Conservation (phyloP, 441 rosid genomes). For the Jatropha multifida region DNA sequence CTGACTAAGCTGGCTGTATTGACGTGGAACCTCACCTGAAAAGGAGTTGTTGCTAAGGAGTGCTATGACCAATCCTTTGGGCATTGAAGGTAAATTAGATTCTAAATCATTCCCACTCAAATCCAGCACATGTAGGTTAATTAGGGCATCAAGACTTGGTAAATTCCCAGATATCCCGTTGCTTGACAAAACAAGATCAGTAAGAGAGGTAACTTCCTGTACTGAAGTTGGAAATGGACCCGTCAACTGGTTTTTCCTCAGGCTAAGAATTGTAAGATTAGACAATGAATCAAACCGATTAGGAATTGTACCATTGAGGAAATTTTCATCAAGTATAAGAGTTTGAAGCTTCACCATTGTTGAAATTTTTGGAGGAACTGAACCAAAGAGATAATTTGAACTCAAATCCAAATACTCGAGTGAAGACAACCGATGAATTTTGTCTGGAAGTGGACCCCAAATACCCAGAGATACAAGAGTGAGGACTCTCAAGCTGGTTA, state of each 20-base stretch:
- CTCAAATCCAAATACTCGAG: conserved; percentile 72
- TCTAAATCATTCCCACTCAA: conserved; percentile 45
- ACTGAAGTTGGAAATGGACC: conserved; percentile 51
- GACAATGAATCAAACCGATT: conserved; percentile 50
- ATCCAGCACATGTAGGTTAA: conserved; percentile 37
- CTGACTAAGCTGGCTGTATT: conserved; percentile 37
- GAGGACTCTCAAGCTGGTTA: conserved; percentile 57
- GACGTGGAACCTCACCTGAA: conserved; percentile 43
- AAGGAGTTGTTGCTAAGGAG: conserved; percentile 45
- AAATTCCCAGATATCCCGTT: conserved; percentile 51
- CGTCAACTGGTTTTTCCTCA: conserved; percentile 47
- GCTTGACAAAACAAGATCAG: conserved; percentile 35
- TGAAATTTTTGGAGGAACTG: conserved; percentile 67
- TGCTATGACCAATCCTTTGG: conserved; percentile 42
- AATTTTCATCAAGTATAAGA: conserved; percentile 54
- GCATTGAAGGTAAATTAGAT: conserved; percentile 41
- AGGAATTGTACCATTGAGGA: conserved; percentile 67
- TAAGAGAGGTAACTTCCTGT: conserved; percentile 26
- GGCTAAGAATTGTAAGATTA: conserved; percentile 50
- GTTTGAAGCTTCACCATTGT: conserved; percentile 62
- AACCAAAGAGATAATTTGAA: conserved; percentile 65
- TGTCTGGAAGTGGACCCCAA: conserved; percentile 82
- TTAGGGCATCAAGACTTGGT: conserved; percentile 41
- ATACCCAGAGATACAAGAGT: conserved; percentile 63
- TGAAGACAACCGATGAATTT: conserved; percentile 56